phyloP scores from a whole-genome alignment of 2,329 filamentous ascomycete genomes.

The Cadophora sp. region DNA sequence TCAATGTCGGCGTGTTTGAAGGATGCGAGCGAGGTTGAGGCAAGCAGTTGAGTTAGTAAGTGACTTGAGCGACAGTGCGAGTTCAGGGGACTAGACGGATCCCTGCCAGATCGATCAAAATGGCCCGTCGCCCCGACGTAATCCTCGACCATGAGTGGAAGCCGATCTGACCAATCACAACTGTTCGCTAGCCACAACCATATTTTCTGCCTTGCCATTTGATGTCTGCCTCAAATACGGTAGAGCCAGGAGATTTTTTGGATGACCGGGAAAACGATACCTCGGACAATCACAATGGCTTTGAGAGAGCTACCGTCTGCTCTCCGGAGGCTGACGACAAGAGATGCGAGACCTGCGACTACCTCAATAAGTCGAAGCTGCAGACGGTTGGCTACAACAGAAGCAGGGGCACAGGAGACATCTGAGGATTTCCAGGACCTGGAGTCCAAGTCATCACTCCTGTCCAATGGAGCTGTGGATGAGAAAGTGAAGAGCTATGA shows the following conservation, averaged over 20 bases:
- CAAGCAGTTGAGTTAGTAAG: background rate
- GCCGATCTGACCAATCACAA: background rate
- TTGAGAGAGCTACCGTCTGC: constrained; percentile 42
- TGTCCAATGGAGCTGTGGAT: constrained; percentile 44
- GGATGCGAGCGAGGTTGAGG: background rate
- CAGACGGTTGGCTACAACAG: constrained; percentile 41
- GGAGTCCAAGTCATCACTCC: constrained; percentile 53
- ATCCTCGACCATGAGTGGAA: background rate
- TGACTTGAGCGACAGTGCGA: background rate
- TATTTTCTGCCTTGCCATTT: constrained; percentile 26
- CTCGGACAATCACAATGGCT: constrained; percentile 39
- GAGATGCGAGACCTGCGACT: constrained; percentile 33
- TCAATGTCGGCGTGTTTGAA: background rate
- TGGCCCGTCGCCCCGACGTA: background rate
- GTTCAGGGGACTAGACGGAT: background rate
- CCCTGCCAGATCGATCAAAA: background rate
- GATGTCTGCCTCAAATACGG: constrained; percentile 21
- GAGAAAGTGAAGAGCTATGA: constrained; percentile 52
- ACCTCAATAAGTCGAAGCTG: constrained; percentile 24
- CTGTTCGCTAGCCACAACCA: background rate
- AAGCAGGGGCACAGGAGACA: constrained; percentile 36
- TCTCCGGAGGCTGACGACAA: constrained; percentile 37
- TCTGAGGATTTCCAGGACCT: constrained; percentile 49
- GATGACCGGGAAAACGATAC: constrained; percentile 12
- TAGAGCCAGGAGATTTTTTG: constrained; percentile 27